A percentile compares a stretch with the other conserved stretches of the same genome.
These are phyloP conservation scores for Pseudoturritis turrita DNA, from an alignment of 345 rosid genomes.

Conservation along the genomic window DNA sequence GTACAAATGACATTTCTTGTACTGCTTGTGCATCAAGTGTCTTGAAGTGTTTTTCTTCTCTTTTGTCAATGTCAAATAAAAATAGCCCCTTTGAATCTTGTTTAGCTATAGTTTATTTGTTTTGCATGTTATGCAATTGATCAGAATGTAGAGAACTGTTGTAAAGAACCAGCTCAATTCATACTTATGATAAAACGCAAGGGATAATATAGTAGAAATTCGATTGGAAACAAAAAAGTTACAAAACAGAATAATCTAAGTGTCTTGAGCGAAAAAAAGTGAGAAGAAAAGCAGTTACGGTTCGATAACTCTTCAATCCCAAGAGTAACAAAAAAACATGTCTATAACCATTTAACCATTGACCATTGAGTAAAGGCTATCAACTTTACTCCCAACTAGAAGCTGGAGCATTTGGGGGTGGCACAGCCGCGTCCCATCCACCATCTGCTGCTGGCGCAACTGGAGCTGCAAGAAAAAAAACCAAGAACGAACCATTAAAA, in stretches of 20 bases:
- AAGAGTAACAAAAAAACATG: slow-evolving; percentile 9
- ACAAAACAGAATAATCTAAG: slow-evolving; percentile 22
- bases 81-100: no score
- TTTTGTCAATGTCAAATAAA: no score
- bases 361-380: not conserved
- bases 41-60: not conserved
- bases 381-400: slow-evolving; percentile 43
- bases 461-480: not conserved
- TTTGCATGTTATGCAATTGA: no score
- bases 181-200: not conserved
- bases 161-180: not conserved
- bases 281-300: slow-evolving; percentile 13
- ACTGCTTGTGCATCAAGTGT: not conserved
- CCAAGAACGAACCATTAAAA: not conserved
- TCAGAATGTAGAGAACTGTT: not conserved
- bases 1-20: not conserved
- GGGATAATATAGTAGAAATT: slow-evolving; percentile 4
- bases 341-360: slow-evolving; percentile 16
- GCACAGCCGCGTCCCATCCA: slow-evolving; percentile 49
- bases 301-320: slow-evolving; percentile 17
- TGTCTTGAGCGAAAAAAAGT: slow-evolving; percentile 6
- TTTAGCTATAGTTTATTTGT: no score
- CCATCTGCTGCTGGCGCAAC: slow-evolving; percentile 25
- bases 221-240: slow-evolving; percentile 1
- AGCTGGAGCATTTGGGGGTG: slow-evolving; percentile 27